These are phyloP conservation scores for Monilinia vaccinii-corymbosi DNA, from an alignment of 2,329 filamentous ascomycete species.

Conservation along the genomic window DNA sequence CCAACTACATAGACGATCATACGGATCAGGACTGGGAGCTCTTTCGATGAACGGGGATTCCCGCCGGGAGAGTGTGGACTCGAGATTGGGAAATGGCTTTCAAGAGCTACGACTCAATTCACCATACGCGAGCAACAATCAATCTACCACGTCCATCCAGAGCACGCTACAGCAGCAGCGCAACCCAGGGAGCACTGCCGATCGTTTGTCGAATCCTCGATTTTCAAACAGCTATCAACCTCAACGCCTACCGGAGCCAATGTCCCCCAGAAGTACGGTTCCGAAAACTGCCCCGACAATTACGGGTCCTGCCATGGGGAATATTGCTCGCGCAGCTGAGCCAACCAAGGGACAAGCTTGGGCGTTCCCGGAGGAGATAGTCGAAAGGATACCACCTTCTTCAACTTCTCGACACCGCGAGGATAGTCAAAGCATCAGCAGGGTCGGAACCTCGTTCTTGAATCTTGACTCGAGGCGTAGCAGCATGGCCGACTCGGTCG, in stretches of 20 bases:
- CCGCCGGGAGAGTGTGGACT: slow-evolving; percentile 71
- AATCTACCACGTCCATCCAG: slow-evolving; percentile 66
- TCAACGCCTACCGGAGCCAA: slow-evolving; percentile 34
- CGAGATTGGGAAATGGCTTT: slow-evolving; percentile 65
- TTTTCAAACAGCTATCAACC: slow-evolving; percentile 59
- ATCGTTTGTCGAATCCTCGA: slow-evolving; percentile 41
- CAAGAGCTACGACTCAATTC: slow-evolving; percentile 60
- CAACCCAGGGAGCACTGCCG: slow-evolving; percentile 41
- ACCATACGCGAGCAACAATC: slow-evolving; percentile 69
- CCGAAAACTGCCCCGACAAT: slow-evolving; percentile 66
- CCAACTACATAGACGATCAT: slow-evolving; percentile 19
- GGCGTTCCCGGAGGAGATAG: slow-evolving; percentile 70
- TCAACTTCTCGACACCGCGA: slow-evolving; percentile 40
- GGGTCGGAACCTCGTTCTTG: slow-evolving; percentile 31
- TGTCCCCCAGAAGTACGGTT: slow-evolving; percentile 24
- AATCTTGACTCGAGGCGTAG: slow-evolving; percentile 56
- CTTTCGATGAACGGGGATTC: slow-evolving; percentile 34
- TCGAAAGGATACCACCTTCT: slow-evolving; percentile 41
- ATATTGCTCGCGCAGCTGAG: slow-evolving; percentile 61
- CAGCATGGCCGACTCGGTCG: slow-evolving; percentile 67
- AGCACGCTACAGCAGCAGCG: slow-evolving; percentile 60
- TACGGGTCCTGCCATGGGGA: slow-evolving; percentile 57
- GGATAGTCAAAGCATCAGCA: slow-evolving; percentile 27
- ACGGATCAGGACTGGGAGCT: slow-evolving; percentile 9
- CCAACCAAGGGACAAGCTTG: slow-evolving; percentile 77